Conservation (phyloP, 2,329 filamentous ascomycete genomes). For the Fusarium xylarioides region DNA sequence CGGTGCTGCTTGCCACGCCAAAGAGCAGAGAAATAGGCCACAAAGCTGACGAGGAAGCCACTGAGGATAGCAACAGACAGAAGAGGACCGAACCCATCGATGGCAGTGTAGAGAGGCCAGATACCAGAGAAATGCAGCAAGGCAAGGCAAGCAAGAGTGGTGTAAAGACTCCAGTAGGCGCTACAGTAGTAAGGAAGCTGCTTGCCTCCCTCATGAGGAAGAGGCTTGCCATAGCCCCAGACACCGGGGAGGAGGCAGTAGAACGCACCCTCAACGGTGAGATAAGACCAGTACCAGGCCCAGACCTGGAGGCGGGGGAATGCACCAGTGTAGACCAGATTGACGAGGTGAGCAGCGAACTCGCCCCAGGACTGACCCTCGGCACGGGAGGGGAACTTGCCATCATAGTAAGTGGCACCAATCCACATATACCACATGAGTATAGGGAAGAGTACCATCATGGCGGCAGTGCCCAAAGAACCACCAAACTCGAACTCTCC, state of each 20-base stretch:
- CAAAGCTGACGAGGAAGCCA: constrained; percentile 82
- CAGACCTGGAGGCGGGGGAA: constrained; percentile 86
- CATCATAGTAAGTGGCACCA: constrained; percentile 91
- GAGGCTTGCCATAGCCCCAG: constrained; percentile 85
- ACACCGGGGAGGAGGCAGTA: constrained; percentile 91
- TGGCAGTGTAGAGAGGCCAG: constrained; percentile 89
- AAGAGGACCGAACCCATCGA: constrained; percentile 94
- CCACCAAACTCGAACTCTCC: constrained; percentile 87
- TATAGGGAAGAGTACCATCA: constrained; percentile 93
- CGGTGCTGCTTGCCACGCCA: constrained; percentile 84
- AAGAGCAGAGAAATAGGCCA: constrained; percentile 88
- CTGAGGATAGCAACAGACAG: constrained; percentile 93
- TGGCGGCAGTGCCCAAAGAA: constrained; percentile 76
- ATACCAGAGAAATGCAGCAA: constrained; percentile 81
- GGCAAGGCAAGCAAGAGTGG: constrained; percentile 77
- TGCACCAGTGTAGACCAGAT: constrained; percentile 82
- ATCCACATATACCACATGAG: constrained; percentile 99
- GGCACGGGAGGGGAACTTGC: constrained; percentile 75
- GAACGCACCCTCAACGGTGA: constrained; percentile 82
- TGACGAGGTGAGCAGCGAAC: constrained; percentile 75
- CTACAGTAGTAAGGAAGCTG: constrained; percentile 96
- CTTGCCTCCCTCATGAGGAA: constrained; percentile 83
- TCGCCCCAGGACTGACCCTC: constrained; percentile 73
- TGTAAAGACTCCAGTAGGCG: constrained; percentile 85
- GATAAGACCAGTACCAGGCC: constrained; percentile 94